These are phyloP conservation scores for Pelargonium exstipulatum DNA, from an alignment of 441 rosid species.

Conservation along the genomic window DNA sequence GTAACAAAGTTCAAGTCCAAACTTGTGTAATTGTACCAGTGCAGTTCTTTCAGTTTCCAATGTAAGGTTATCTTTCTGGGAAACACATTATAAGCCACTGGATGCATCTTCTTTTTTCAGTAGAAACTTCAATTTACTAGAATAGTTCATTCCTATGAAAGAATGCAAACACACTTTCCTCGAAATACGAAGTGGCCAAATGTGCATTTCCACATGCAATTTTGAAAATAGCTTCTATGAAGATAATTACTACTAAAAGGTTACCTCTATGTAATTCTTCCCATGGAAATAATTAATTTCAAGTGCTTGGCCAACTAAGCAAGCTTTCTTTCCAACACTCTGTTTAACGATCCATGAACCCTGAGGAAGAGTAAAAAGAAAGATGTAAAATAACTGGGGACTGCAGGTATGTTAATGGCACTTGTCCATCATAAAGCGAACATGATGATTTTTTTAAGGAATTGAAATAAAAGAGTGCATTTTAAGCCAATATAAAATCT, in stretches of 20 bases:
- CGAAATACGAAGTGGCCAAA: too few species aligned
- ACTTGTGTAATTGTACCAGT: too few species aligned
- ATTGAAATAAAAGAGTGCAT: not conserved
- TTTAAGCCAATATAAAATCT: slow-evolving; percentile 1
- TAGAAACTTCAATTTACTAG: too few species aligned
- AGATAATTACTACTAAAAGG: not conserved
- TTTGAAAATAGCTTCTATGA: slow-evolving; percentile 4
- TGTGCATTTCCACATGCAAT: not conserved
- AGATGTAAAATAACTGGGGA: not conserved
- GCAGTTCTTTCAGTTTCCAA: too few species aligned
- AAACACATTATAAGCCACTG: too few species aligned
- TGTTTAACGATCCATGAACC: slow-evolving; percentile 98
- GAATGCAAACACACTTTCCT: too few species aligned
- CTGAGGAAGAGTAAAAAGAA: slow-evolving; percentile 35
- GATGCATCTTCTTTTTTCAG: too few species aligned
- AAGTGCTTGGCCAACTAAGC: slow-evolving; percentile 90
- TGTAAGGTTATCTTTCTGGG: too few species aligned
- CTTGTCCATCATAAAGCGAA: slow-evolving; percentile 1
- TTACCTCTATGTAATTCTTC: slow-evolving; percentile 85
- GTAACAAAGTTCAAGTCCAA: too few species aligned
- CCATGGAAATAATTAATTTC: slow-evolving; percentile 87
- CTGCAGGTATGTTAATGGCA: not conserved
- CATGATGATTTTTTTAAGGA: not conserved
- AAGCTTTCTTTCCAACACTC: slow-evolving; percentile 95
- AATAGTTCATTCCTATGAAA: too few species aligned